phyloP scores from a whole-genome alignment of 2,329 filamentous ascomycete genomes.

The Phaeomoniella chlamydospora region DNA sequence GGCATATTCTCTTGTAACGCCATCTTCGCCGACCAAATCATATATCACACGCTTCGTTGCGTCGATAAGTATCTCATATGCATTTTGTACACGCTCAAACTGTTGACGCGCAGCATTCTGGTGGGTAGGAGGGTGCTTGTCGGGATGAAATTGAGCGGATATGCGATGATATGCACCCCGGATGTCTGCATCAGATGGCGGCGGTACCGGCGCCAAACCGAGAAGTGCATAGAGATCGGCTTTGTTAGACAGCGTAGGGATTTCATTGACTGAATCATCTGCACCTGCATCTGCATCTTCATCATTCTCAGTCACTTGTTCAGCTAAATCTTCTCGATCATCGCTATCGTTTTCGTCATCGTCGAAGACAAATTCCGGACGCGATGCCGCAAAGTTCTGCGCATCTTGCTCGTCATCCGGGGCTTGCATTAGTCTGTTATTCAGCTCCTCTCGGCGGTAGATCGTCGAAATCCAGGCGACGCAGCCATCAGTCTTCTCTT shows the following conservation, averaged over 20 bases:
- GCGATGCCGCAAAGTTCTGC: conserved; percentile 1
- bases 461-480: too few relatives aligned
- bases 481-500: too few relatives aligned
- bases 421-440: background rate
- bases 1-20: conserved; percentile 23
- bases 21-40: conserved; percentile 25
- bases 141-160: conserved; percentile 28
- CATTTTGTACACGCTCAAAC: conserved; percentile 23
- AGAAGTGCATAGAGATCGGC: conserved; percentile 27
- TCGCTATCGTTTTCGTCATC: too few relatives aligned
- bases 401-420: conserved; percentile 1
- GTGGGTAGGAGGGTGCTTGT: conserved; percentile 25
- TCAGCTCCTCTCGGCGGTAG: too few relatives aligned
- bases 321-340: too few relatives aligned
- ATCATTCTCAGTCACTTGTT: background rate
- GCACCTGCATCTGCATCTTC: conserved; percentile 4
- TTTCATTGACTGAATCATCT: conserved; percentile 3
- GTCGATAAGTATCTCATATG: conserved; percentile 26
- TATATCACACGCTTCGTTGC: conserved; percentile 26
- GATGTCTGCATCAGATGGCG: conserved; percentile 24
- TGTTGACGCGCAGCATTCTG: conserved; percentile 20
- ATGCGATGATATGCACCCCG: conserved; percentile 27
- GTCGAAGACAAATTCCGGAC: conserved; percentile 1
- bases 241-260: conserved; percentile 5
- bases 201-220: conserved; percentile 21